phyloP scores from a whole-genome alignment of 768 basidiomycete species.

The Inosperma sp. region DNA sequence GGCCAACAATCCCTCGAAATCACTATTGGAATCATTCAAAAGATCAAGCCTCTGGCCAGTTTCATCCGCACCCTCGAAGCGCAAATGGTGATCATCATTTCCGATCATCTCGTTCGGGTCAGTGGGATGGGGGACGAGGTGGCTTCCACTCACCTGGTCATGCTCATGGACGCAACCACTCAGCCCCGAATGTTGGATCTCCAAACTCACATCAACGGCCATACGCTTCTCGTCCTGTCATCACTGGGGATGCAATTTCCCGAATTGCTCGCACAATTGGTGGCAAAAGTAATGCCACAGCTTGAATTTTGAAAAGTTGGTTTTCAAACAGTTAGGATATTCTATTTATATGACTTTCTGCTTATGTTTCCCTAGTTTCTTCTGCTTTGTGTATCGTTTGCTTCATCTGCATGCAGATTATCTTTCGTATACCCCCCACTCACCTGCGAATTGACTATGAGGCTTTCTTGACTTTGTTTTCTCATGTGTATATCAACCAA shows the following conservation, averaged over 20 bases:
- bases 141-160: slow-evolving; percentile 26
- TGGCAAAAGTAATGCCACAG: slow-evolving; percentile 15
- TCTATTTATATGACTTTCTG: slow-evolving; percentile 1
- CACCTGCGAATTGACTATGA: slow-evolving; percentile 1
- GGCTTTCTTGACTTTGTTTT: slow-evolving; percentile 6
- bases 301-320: slow-evolving; percentile 8
- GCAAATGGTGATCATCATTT: slow-evolving; percentile 20
- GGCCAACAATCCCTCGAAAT: slow-evolving; percentile 23
- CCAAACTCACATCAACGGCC: slow-evolving; percentile 28
- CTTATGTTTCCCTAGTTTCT: slow-evolving; percentile 1
- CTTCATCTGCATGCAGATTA: neutral
- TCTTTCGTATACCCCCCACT: slow-evolving; percentile 6
- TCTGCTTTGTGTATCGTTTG: neutral
- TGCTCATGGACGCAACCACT: slow-evolving; percentile 60
- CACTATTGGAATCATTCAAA: slow-evolving; percentile 45
- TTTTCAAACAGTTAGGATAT: no score
- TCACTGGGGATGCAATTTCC: slow-evolving; percentile 69
- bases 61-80: slow-evolving; percentile 28
- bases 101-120: slow-evolving; percentile 36
- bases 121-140: slow-evolving; percentile 40
- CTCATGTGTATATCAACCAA: slow-evolving; percentile 10
- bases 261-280: slow-evolving; percentile 61
- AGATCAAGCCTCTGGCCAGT: slow-evolving; percentile 53
- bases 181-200: slow-evolving; percentile 48
- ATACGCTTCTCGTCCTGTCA: slow-evolving; percentile 57